Base-by-base conservation (phyloP, 345 rosid genomes). In the Kernera saxatilis region DNA sequence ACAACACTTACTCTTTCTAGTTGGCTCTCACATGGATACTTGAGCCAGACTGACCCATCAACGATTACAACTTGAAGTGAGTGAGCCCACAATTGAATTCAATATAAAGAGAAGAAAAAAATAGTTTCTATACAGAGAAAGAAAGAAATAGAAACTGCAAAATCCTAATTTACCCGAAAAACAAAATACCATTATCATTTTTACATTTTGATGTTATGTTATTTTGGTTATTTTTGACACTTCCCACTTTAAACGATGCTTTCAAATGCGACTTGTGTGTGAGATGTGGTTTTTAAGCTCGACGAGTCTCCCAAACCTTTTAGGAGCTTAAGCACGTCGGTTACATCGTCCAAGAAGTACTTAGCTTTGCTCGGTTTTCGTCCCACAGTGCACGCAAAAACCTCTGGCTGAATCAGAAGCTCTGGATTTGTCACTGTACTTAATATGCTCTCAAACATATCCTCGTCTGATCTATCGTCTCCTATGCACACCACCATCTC, bases 381-480 rank as follows among this genome's bases (percentile, higher is more conserved):
- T 58, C 97, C 97, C 11, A 88, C 88, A 0, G 97, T 91, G 81
- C 92, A 88, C 2, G 97, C 95, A 21, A 84, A 88, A 44, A 88
- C 85, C 75, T 91, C 97, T 2, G 92, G 92, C 25, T 76, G 60
- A 22, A 36, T 60, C 8, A 84, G 83, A 64, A 85, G 72, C 25
- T 84, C 80, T 10, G 87, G 83, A 67, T 74, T 50, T 6, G 80
- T 77, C 54, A 81, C 79, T 8, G 82, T 78, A 59, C 82, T 80
- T 37, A 77, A 48, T 75, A 88, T 86, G 77, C 91, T 85, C 67
- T 86, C 86, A 68, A 91, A 91, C 95, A 91, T 91, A 69, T 91
- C 97, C 70, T 91, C 97, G 50, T 91, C 95, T 4, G 95, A 91
- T 80, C 86, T 81, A 78, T 91, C 97, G 56, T 91, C 97, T 14